phyloP scores from a whole-genome alignment of 306 rosid genomes.

The Cucurbita argyrosperma region DNA sequence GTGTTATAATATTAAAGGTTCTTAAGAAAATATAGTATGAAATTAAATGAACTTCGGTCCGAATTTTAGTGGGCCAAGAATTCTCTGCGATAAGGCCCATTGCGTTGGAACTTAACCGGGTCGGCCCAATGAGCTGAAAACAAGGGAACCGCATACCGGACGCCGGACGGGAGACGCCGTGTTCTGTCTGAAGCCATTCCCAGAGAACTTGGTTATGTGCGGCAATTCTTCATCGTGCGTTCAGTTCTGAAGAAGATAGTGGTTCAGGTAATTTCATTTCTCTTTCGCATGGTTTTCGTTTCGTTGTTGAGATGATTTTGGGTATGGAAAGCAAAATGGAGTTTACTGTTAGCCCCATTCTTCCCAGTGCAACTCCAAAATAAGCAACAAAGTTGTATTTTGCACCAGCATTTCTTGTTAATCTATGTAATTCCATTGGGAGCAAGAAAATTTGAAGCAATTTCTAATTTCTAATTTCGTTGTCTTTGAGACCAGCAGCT shows the following conservation, averaged over 20 bases:
- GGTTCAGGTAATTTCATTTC: background rate
- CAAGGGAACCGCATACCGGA: background rate
- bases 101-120: background rate
- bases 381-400: background rate
- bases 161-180: background rate
- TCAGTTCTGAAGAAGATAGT: background rate
- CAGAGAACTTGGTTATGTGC: background rate
- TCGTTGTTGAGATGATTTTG: background rate
- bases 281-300: background rate
- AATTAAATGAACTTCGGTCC: background rate
- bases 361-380: background rate
- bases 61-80: background rate
- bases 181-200: background rate
- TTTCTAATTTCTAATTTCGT: background rate
- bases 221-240: background rate
- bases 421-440: background rate
- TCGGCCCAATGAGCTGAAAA: background rate
- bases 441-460: background rate
- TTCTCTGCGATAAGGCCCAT: background rate
- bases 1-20: too few species aligned
- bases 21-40: too few species aligned
- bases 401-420: background rate
- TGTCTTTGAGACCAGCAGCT: background rate
- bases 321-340: background rate
- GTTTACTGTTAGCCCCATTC: background rate